These are phyloP conservation scores for Adansonia rubrostipa DNA, from an alignment of 441 rosid species.

Conservation along the genomic window DNA sequence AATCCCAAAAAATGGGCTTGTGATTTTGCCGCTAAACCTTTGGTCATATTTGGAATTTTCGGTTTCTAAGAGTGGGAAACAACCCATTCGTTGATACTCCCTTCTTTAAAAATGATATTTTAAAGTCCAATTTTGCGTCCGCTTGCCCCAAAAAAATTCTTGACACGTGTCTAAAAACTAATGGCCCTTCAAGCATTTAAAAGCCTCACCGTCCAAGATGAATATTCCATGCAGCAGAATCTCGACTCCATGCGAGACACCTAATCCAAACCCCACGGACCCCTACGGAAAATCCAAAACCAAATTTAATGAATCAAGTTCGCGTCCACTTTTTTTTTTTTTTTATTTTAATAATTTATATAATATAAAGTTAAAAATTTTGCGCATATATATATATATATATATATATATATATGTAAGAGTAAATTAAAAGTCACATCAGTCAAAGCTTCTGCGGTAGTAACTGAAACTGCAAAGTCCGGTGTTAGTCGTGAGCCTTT, in stretches of 20 bases:
- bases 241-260: not conserved
- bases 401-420: too few species aligned
- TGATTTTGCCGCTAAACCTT: not conserved
- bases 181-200: not conserved
- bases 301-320: not conserved
- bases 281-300: not conserved
- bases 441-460: not conserved
- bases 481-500: not conserved
- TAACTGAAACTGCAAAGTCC: not conserved
- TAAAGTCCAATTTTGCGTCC: not conserved
- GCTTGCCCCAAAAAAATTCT: not conserved
- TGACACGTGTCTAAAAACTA: not conserved
- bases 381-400: not conserved
- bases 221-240: not conserved
- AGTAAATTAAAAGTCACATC: not conserved
- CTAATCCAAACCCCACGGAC: not conserved
- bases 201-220: not conserved
- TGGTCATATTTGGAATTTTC: not conserved
- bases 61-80: not conserved
- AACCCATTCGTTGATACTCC: not conserved
- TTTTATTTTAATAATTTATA: not conserved
- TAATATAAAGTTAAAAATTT: not conserved
- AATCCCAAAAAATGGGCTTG: not conserved
- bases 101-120: not conserved
- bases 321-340: constrained; percentile 20